Conservation (phyloP, 768 basidiomycete species). For the Lactarius sanguifluus region DNA sequence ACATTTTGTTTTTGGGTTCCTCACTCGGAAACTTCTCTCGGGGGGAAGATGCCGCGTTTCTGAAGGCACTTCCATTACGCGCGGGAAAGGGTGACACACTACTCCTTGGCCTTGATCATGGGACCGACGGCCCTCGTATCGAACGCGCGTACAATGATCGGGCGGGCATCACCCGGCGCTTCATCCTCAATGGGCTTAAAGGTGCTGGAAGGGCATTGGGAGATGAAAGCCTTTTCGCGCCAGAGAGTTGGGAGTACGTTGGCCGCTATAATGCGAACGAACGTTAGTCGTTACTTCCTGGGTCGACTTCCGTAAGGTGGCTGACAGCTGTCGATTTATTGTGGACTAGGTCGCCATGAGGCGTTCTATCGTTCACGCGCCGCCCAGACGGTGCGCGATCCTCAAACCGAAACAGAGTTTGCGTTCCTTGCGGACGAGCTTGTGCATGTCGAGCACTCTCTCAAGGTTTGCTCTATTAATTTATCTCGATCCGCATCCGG, state of each 20-base stretch:
- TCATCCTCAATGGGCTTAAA: constrained; percentile 85
- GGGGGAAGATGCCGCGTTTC: constrained; percentile 65
- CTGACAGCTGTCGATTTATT: neutral
- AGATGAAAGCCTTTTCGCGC: constrained; percentile 59
- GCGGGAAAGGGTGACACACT: constrained; percentile 77
- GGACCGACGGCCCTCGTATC: constrained; percentile 66
- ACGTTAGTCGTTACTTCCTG: constrained; percentile 38
- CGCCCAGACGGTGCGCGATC: constrained; percentile 56
- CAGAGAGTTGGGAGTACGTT: constrained; percentile 75
- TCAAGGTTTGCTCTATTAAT: constrained; percentile 59
- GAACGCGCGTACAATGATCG: constrained; percentile 87
- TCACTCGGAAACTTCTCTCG: constrained; percentile 89
- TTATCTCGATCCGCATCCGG: neutral
- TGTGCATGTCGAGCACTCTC: constrained; percentile 81
- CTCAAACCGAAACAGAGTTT: constrained; percentile 44
- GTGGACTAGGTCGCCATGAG: constrained; percentile 67
- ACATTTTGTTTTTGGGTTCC: constrained; percentile 89
- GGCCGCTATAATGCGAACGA: constrained; percentile 54
- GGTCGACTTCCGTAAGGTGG: neutral
- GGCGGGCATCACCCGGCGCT: constrained; percentile 65
- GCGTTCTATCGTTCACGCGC: constrained; percentile 75
- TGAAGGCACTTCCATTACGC: constrained; percentile 75
- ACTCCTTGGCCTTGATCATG: constrained; percentile 88
- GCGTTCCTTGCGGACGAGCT: constrained; percentile 69
- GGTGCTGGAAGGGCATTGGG: constrained; percentile 69